Conservation (phyloP, 2,329 filamentous ascomycete genomes). For the Bimuria novae-zelandiae region DNA sequence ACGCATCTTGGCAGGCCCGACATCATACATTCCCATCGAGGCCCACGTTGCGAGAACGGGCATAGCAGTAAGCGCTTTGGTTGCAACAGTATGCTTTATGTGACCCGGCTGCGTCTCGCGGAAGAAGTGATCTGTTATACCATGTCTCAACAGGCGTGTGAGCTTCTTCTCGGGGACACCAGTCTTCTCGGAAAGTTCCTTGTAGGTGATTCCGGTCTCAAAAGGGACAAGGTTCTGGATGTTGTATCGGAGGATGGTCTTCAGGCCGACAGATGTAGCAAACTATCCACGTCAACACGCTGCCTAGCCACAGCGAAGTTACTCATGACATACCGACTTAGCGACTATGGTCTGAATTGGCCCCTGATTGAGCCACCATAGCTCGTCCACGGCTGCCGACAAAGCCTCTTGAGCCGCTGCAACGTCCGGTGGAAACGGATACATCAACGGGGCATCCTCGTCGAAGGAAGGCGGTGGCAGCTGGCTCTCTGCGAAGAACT, state of each 20-base stretch:
- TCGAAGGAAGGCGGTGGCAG: constrained; percentile 17
- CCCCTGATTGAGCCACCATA: constrained; percentile 15
- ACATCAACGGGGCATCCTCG: constrained; percentile 15
- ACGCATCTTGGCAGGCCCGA: constrained; percentile 12
- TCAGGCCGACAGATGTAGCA: constrained; percentile 16
- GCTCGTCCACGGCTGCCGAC: constrained; percentile 17
- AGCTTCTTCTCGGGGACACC: constrained; percentile 11
- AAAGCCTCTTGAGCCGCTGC: constrained; percentile 18
- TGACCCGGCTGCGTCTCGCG: constrained; percentile 15
- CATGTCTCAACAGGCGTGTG: constrained; percentile 14
- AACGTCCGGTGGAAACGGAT: constrained; percentile 16
- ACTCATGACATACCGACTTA: constrained; percentile 17
- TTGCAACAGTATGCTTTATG: constrained; percentile 16
- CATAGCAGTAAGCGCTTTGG: constrained; percentile 13
- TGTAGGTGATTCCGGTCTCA: constrained; percentile 12
- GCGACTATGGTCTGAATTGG: constrained; percentile 16
- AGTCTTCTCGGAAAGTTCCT: constrained; percentile 15
- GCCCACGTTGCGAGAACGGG: constrained; percentile 11
- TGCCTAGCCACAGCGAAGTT: constrained; percentile 9
- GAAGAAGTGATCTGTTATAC: constrained; percentile 18
- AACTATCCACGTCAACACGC: constrained; percentile 13
- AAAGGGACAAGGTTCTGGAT: constrained; percentile 16
- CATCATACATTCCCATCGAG: constrained; percentile 13
- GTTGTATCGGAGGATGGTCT: constrained; percentile 15
- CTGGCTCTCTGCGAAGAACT: constrained; percentile 16